Base-by-base conservation (phyloP, 345 rosid species). In the Heritiera fomes region DNA sequence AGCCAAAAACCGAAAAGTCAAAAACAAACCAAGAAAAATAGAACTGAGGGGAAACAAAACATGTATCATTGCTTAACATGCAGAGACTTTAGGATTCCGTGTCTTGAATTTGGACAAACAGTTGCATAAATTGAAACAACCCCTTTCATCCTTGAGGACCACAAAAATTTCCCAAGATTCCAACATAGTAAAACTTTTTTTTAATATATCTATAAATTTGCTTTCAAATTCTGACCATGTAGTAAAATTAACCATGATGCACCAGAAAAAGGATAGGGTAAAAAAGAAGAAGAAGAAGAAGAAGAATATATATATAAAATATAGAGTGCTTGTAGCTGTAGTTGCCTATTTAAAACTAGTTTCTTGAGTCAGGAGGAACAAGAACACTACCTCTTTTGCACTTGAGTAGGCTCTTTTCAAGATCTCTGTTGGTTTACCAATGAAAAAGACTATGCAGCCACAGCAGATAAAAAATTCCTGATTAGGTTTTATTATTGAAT, bases 321-420 rank as follows among this genome's bases (percentile, higher is more conserved):
- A 45, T 45, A 77, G 71, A 38, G 2, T 76, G 30, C 62, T 13
- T 18, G 43, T 17, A 20, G 28, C 15, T 76, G 34, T 43, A 38
- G 64, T 73, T 55, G 56, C 68, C 80, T 78, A n/a, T 62, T 61
- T 32, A 52, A 34, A 30, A 65, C 20, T 20, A 12, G 63, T n/a
- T 41, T 52, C 3, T 66, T 40, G 14, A 13, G 52, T 60, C 10
- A 53, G 55, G 2, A 47, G 52, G 17, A 1, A 50, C 65, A 32
- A 10, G 34, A 61, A 75, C 0, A 6, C 38, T 69, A 45, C 67
- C 75, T 63, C 5, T 72, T 23, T 64, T 41, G 60, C 55, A 13
- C 70, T 64, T 62, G 65, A 34, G 82, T 73, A 71, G 82, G 66
- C 43, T 52, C 55, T 78, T 78, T 78, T 71, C 64, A 58, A 34